A percentile compares a stretch with the other conserved stretches of the same genome.
These are phyloP conservation scores for Tremella yokohamensis DNA, from an alignment of 768 basidiomycete genomes.

Conservation along the genomic window DNA sequence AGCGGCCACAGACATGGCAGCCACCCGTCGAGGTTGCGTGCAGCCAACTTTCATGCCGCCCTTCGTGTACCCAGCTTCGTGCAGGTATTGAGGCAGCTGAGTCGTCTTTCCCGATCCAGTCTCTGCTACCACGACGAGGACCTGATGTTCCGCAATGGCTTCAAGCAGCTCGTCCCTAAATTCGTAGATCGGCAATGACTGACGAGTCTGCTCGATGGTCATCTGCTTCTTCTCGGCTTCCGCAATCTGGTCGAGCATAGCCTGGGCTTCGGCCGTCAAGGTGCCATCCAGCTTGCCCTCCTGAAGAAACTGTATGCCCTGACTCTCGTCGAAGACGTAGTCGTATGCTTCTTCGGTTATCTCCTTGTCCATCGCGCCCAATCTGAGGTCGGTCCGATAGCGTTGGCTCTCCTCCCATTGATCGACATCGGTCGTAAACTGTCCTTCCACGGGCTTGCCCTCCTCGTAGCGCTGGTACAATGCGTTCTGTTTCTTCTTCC, in stretches of 20 bases:
- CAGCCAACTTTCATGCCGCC: conserved; percentile 80
- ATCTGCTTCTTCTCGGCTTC: conserved; percentile 85
- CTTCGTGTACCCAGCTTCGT: conserved; percentile 92
- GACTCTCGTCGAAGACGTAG: conserved; percentile 96
- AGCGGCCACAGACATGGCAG: conserved; percentile 98
- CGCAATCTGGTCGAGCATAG: conserved; percentile 81
- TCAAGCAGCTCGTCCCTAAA: conserved; percentile 83
- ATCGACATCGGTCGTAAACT: conserved; percentile 94
- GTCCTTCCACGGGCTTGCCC: conserved; percentile 64
- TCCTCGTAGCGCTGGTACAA: conserved; percentile 94
- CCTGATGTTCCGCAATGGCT: conserved; percentile 85
- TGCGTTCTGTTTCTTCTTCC: conserved; percentile 88
- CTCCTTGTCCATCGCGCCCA: conserved; percentile 84
- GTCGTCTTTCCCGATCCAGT: conserved; percentile 99
- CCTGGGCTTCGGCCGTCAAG: conserved; percentile 78
- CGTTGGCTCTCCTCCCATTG: conserved; percentile 96
- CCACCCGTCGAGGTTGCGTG: conserved; percentile 96
- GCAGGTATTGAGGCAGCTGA: conserved; percentile 94
- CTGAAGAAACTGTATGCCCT: conserved; percentile 93
- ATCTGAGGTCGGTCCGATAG: conserved; percentile 78
- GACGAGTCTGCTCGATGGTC: conserved; percentile 88
- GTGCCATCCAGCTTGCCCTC: conserved; percentile 63
- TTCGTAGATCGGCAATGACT: conserved; percentile 84
- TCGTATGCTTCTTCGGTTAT: conserved; percentile 83
- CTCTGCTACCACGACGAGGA: conserved; percentile 95